These are phyloP conservation scores for Peronospora farinosa DNA, from an alignment of 352 stramenopile species.

Conservation along the genomic window DNA sequence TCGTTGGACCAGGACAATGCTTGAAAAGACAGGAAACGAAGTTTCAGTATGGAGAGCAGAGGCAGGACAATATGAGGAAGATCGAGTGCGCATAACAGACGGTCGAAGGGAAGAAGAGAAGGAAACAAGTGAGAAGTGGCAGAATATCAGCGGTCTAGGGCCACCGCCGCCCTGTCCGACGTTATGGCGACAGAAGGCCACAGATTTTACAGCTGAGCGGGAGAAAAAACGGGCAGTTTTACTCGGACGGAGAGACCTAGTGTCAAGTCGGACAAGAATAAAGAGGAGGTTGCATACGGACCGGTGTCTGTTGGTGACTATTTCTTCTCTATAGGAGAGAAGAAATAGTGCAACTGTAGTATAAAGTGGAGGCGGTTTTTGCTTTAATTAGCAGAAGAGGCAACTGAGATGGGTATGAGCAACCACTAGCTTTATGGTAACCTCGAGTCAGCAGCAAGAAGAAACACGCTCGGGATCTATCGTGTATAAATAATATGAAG, in stretches of 20 bases:
- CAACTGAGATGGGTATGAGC: too few species aligned
- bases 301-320: constrained; percentile 12
- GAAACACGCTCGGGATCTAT: too few species aligned
- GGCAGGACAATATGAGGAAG: neutral
- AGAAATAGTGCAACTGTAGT: neutral
- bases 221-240: constrained; percentile 16
- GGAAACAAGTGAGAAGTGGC: constrained; percentile 7
- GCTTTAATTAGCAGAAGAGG: too few species aligned
- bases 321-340: too few species aligned
- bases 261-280: neutral
- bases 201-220: constrained; percentile 26
- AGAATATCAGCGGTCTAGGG: constrained; percentile 23
- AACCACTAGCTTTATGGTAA: too few species aligned
- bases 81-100: constrained; percentile 4
- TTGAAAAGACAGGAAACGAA: constrained; percentile 1
- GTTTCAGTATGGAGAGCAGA: constrained; percentile 6
- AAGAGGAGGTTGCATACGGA: constrained; percentile 4
- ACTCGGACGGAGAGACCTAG: neutral
- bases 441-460: too few species aligned
- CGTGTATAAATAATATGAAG: too few species aligned
- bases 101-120: constrained; percentile 4
- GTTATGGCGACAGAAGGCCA: constrained; percentile 37
- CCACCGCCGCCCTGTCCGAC: constrained; percentile 28
- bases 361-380: too few species aligned
- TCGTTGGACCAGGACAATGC: constrained; percentile 13